Conservation (phyloP, 768 basidiomycete genomes). For the Crepidotus variabilis region DNA sequence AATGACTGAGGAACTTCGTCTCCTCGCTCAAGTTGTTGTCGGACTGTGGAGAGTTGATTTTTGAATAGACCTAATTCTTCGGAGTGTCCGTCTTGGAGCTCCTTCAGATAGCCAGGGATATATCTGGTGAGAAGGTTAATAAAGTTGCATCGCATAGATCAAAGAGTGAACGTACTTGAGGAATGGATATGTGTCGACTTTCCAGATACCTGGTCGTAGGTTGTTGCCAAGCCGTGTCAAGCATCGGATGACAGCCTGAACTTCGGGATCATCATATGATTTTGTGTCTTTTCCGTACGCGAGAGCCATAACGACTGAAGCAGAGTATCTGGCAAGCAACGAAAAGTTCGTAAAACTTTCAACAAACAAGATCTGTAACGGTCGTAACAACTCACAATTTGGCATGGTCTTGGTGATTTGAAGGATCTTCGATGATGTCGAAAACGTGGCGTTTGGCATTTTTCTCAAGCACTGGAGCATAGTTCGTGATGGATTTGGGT, state of each 20-base stretch:
- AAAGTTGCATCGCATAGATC: neutral
- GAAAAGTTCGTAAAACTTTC: neutral
- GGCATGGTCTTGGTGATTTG: slow-evolving; percentile 50
- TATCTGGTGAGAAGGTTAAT: slow-evolving; percentile 25
- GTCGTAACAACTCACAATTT: slow-evolving; percentile 31
- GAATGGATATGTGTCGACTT: slow-evolving; percentile 44
- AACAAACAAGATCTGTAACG: neutral
- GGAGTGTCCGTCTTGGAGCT: slow-evolving; percentile 50
- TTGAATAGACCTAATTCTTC: slow-evolving; percentile 57
- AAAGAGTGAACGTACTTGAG: slow-evolving; percentile 24
- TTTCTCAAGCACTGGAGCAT: slow-evolving; percentile 45
- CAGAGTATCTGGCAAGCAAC: slow-evolving; percentile 40
- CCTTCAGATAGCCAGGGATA: slow-evolving; percentile 59
- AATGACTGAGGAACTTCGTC: slow-evolving; percentile 44
- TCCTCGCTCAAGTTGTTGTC: slow-evolving; percentile 21
- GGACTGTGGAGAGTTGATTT: slow-evolving; percentile 33
- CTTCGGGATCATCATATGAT: slow-evolving; percentile 41
- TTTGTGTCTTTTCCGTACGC: slow-evolving; percentile 43
- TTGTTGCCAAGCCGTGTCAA: slow-evolving; percentile 42
- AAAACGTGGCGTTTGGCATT: slow-evolving; percentile 39
- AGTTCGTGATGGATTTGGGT: slow-evolving; percentile 44
- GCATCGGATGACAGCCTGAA: slow-evolving; percentile 42
- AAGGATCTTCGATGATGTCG: slow-evolving; percentile 38
- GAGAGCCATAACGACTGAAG: slow-evolving; percentile 46
- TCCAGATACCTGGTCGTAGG: slow-evolving; percentile 41